Evolutionary conservation across 306 rosid species (phyloP).

Genomic region (Prunus armeniaca): DNA sequence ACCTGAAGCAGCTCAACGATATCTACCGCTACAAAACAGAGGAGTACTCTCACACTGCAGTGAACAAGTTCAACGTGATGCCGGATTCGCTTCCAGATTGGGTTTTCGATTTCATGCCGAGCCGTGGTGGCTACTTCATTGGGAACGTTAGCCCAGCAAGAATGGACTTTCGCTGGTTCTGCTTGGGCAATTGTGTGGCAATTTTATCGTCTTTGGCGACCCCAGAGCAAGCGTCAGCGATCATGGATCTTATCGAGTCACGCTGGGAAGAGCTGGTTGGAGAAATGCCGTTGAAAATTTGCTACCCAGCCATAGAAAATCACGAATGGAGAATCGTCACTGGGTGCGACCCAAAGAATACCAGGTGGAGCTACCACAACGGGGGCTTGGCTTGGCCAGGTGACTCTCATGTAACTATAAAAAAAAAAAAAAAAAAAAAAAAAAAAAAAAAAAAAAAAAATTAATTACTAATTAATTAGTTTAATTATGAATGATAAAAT

Average conservation of each 20-base stretch:
- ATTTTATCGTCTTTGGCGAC: constrained; percentile 38
- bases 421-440: too few species aligned
- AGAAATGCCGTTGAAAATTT: constrained; percentile 40
- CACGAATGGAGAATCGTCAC: constrained; percentile 34
- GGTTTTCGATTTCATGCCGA: constrained; percentile 42
- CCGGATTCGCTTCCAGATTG: constrained; percentile 39
- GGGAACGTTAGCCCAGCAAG: constrained; percentile 43
- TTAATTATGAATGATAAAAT: not conserved
- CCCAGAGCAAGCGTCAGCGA: constrained; percentile 34
- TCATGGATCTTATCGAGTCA: constrained; percentile 38
- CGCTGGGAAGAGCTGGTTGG: constrained; percentile 43
- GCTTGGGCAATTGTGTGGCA: constrained; percentile 39
- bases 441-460: too few species aligned
- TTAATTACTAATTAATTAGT: too few species aligned
- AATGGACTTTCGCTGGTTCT: constrained; percentile 47
- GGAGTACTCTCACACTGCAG: constrained; percentile 43
- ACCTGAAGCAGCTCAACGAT: constrained; percentile 35
- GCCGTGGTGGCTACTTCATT: constrained; percentile 39
- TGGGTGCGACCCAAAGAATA: constrained; percentile 42
- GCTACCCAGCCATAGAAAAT: constrained; percentile 28
- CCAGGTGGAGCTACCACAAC: constrained; percentile 44
- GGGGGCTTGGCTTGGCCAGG: constrained; percentile 55
- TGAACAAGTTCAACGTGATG: constrained; percentile 43
- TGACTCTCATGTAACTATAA: not conserved
- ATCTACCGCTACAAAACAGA: constrained; percentile 42